Conservation (phyloP, 768 basidiomycete genomes). For the Calocera viscosa region DNA sequence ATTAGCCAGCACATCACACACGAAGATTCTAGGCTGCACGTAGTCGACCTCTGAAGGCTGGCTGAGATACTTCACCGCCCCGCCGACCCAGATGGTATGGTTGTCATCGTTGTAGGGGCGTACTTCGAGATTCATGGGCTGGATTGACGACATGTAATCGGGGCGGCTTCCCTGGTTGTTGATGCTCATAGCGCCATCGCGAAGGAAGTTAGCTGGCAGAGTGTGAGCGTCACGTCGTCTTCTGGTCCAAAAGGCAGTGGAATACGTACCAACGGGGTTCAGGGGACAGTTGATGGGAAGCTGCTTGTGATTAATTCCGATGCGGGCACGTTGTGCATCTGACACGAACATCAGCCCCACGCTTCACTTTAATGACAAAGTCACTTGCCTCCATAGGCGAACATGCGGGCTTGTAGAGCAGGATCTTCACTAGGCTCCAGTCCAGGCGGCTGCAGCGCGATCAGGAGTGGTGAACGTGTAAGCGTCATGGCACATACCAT, state of each 20-base stretch:
- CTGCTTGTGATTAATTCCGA: constrained; percentile 56
- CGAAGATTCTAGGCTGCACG: constrained; percentile 45
- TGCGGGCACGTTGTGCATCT: constrained; percentile 75
- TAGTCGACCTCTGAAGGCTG: constrained; percentile 55
- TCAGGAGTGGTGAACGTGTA: not conserved
- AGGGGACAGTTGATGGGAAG: constrained; percentile 33
- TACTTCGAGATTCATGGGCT: constrained; percentile 26
- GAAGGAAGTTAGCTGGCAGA: constrained; percentile 29
- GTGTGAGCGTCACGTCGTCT: not conserved
- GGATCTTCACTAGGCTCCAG: not conserved
- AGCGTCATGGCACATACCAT: not conserved
- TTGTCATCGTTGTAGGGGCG: constrained; percentile 31
- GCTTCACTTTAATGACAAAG: not conserved
- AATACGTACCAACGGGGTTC: constrained; percentile 28
- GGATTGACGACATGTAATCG: constrained; percentile 31
- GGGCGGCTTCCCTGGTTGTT: constrained; percentile 33
- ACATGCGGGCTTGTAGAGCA: constrained; percentile 1
- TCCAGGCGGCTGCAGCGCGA: not conserved
- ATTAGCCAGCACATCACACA: not conserved
- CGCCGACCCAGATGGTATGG: constrained; percentile 33
- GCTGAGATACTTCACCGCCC: constrained; percentile 31
- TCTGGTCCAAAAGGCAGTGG: not conserved
- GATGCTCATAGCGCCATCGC: constrained; percentile 31
- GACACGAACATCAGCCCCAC: constrained; percentile 25
- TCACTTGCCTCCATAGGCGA: not conserved